phyloP scores from a whole-genome alignment of 345 rosid genomes.

The Nasturtium officinale region DNA sequence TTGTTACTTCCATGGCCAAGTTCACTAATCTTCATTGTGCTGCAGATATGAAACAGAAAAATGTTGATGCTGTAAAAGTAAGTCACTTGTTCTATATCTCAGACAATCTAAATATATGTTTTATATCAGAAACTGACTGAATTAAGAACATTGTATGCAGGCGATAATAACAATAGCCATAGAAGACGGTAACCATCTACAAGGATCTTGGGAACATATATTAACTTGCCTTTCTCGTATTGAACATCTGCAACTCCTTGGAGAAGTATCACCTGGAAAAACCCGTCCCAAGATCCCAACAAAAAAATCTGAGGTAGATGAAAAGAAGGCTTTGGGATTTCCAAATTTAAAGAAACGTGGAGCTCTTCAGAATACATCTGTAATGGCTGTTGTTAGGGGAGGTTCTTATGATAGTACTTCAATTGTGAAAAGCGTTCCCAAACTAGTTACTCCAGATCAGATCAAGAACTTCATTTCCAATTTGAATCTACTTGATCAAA shows the following conservation, averaged over 20 bases:
- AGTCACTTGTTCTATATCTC: constrained; percentile 20
- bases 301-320: constrained; percentile 68
- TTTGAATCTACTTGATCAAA: constrained; percentile 94
- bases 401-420: constrained; percentile 92
- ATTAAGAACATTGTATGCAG: constrained; percentile 48
- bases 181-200: constrained; percentile 94
- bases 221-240: constrained; percentile 94
- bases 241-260: constrained; percentile 91
- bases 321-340: constrained; percentile 62
- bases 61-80: constrained; percentile 97
- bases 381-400: constrained; percentile 95
- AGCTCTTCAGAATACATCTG: constrained; percentile 84
- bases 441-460: constrained; percentile 77
- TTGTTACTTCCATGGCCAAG: constrained; percentile 94
- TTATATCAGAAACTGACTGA: not conserved
- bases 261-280: constrained; percentile 87
- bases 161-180: constrained; percentile 90
- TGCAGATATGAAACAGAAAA: constrained; percentile 96
- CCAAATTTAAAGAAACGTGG: constrained; percentile 84
- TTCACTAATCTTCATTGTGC: constrained; percentile 97
- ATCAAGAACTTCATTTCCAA: constrained; percentile 78
- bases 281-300: constrained; percentile 54
- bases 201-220: constrained; percentile 96
- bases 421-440: constrained; percentile 64
- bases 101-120: not conserved